Evolutionary conservation across 495 filamentous ascomycete species (phyloP).

Genomic region (Penicillium malachiteum): DNA sequence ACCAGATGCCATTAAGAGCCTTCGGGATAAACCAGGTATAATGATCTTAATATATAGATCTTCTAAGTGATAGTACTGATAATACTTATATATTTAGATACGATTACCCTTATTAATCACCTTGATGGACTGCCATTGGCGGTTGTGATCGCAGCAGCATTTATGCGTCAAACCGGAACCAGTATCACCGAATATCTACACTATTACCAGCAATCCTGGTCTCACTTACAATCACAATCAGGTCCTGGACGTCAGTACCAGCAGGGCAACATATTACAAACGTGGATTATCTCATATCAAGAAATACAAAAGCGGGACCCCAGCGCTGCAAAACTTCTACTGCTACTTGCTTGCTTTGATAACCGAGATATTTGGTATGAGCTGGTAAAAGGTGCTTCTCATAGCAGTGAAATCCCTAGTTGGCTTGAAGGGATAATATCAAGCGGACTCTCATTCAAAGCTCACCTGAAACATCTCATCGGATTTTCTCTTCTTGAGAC

Average conservation of each 20-base stretch:
- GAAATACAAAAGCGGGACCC: slow-evolving; percentile 35
- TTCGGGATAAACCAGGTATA: too few species aligned
- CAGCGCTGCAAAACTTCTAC: slow-evolving; percentile 37
- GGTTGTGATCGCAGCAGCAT: slow-evolving; percentile 42
- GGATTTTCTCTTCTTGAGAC: slow-evolving; percentile 32
- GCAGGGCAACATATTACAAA: slow-evolving; percentile 41
- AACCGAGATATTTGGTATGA: slow-evolving; percentile 54
- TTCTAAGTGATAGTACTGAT: too few species aligned
- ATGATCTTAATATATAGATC: too few species aligned
- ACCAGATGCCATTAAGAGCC: not conserved
- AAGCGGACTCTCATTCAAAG: slow-evolving; percentile 30
- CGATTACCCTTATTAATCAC: too few species aligned
- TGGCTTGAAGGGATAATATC: slow-evolving; percentile 32
- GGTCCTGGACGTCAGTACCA: slow-evolving; percentile 31
- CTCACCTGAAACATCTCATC: slow-evolving; percentile 26
- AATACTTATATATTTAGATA: slow-evolving; percentile 24
- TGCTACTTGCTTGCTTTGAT: slow-evolving; percentile 47
- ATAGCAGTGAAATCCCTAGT: slow-evolving; percentile 13
- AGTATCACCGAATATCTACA: slow-evolving; percentile 34
- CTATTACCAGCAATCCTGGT: slow-evolving; percentile 42
- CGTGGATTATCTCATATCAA: slow-evolving; percentile 46
- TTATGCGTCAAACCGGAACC: slow-evolving; percentile 36
- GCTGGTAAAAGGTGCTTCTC: slow-evolving; percentile 22
- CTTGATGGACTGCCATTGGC: slow-evolving; percentile 45
- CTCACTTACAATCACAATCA: too few species aligned